Conservation (phyloP, 306 rosid genomes). For the Citrullus mucosospermus region DNA sequence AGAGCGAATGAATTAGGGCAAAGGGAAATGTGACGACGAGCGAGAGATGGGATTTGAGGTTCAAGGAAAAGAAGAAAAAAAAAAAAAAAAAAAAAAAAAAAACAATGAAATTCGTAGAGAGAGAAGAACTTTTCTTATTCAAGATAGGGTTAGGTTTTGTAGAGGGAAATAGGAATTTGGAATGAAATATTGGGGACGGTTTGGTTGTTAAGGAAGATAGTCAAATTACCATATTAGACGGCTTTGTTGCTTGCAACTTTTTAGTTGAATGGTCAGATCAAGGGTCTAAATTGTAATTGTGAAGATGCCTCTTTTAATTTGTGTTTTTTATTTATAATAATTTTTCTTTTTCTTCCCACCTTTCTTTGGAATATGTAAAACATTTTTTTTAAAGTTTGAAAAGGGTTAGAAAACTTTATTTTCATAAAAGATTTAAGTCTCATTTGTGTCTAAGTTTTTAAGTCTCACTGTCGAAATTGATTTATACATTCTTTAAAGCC, state of each 20-base stretch:
- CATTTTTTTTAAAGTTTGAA: too few species aligned
- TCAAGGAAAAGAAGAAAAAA: not conserved
- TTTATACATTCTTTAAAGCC: too few species aligned
- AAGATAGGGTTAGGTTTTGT: slow-evolving; percentile 3
- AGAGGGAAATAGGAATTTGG: not conserved
- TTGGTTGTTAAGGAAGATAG: not conserved
- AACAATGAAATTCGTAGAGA: not conserved
- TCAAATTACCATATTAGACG: not conserved
- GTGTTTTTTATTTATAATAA: too few species aligned
- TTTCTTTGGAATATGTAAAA: too few species aligned
- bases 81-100: too few species aligned
- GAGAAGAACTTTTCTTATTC: not conserved
- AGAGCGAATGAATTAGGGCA: not conserved
- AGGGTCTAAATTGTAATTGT: not conserved
- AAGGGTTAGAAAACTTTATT: too few species aligned
- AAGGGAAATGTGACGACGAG: not conserved
- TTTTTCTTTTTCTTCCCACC: too few species aligned
- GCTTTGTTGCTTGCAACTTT: not conserved
- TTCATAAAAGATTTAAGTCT: too few species aligned
- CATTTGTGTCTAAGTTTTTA: too few species aligned
- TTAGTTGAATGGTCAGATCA: not conserved
- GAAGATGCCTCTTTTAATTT: not conserved
- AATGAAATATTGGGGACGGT: not conserved
- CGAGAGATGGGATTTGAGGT: not conserved
- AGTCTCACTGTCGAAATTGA: too few species aligned